Base-by-base conservation (phyloP, 1,284 basidiomycete species). In the Leccinum subrobustum region DNA sequence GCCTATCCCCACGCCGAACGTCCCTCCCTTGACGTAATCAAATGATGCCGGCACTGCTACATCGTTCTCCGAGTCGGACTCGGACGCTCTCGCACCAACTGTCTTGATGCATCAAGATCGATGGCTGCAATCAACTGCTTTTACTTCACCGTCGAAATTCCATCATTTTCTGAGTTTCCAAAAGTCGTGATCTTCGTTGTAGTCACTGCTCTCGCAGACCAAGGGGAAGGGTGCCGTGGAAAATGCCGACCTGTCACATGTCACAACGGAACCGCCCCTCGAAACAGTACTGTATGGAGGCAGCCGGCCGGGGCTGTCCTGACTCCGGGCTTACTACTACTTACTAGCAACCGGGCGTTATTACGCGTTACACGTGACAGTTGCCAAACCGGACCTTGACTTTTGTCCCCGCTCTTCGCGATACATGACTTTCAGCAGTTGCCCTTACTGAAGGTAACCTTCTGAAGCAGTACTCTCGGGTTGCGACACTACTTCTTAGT, bases 1-100 rank as follows among this genome's bases (percentile, higher is more conserved):
- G 51, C 51, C 57, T 59, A 52, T 70, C 64, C 67, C 69, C 67
- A 68, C 37, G n/a, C 37, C 37, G 37, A 39, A 39, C 12, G 37
- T 9, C 14, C 51, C 33, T 35, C 20, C 5, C 16, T 12, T 54
- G 20, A 54, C 63, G 39, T 64, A 67, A 60, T 48, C 23, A 48
- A 48, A 48, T 25, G 20, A 48, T 48, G 47, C 47, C 23, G 12
- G 14, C 44, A 47, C 29, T 42, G 6, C 39, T 18, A 18, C 42
- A 44, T 18, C 42, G 42, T 20, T 20, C 33, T 31, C 29, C 29
- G 29, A 31, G 29, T 31, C 29, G 29, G 29, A 29, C 29, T 35
- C 33, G 33, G 18, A 44, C 18, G 9, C 3, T 44, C 39, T 9
- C 42, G 18, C 44, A 11, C 6, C 20, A 47, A 11, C 11, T 20